phyloP scores from a whole-genome alignment of 495 filamentous ascomycete genomes.

The Amniculicola lignicola region DNA sequence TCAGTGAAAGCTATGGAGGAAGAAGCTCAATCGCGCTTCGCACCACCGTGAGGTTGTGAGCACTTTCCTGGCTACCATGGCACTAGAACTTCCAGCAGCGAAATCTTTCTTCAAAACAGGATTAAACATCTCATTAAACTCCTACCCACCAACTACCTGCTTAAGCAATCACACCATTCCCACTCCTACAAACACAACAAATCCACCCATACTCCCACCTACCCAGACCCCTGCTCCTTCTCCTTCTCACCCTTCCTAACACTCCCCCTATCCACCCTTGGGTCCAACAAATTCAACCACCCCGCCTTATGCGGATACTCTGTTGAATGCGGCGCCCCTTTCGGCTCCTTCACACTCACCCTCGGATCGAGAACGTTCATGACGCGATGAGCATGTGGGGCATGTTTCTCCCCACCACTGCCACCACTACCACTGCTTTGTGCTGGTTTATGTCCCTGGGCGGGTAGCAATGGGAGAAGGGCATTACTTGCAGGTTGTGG shows the following conservation, averaged over 20 bases:
- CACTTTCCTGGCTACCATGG: too few species aligned
- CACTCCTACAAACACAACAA: too few species aligned
- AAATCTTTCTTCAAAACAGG: too few species aligned
- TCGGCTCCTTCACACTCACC: neutral
- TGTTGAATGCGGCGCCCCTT: neutral
- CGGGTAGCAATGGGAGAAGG: neutral
- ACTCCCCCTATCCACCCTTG: conserved; percentile 6
- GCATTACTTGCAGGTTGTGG: neutral
- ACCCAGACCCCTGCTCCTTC: neutral
- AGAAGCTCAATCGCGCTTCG: too few species aligned
- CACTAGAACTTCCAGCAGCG: too few species aligned
- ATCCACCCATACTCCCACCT: neutral
- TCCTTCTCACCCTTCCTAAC: neutral
- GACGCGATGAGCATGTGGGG: conserved; percentile 3
- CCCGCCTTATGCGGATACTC: neutral
- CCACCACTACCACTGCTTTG: neutral
- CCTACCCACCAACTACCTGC: too few species aligned
- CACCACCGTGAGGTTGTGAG: too few species aligned
- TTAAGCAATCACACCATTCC: too few species aligned
- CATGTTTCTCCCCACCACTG: neutral
- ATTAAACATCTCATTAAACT: too few species aligned
- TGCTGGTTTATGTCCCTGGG: neutral
- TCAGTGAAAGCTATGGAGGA: too few species aligned
- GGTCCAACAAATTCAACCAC: conserved; percentile 17
- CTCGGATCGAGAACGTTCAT: conserved; percentile 9